These are phyloP conservation scores for Ajuga chamaepitys DNA, from an alignment of 257 asterid genomes.

Conservation along the genomic window DNA sequence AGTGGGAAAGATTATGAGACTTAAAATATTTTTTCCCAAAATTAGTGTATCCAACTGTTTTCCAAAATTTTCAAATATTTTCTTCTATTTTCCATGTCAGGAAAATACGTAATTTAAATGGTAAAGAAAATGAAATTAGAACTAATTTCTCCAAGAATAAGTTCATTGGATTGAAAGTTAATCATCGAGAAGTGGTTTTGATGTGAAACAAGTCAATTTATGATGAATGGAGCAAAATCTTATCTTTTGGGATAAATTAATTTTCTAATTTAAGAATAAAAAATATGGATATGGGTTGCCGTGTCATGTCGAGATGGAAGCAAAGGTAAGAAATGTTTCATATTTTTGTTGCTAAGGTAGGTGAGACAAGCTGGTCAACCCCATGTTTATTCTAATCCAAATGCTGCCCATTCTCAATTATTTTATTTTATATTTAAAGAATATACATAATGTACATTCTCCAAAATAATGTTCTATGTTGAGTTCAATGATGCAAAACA, in stretches of 20 bases:
- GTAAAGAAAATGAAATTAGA: background rate
- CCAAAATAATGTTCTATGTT: no score
- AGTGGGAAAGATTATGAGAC: no score
- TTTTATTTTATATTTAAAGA: no score
- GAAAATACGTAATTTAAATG: no score
- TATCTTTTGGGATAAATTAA: background rate
- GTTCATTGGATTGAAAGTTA: background rate
- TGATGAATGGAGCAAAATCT: background rate
- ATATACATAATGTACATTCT: no score
- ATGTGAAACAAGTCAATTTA: background rate
- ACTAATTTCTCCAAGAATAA: background rate
- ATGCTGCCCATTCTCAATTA: background rate
- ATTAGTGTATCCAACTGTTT: no score
- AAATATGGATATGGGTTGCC: constrained; percentile 5
- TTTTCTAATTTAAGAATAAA: background rate
- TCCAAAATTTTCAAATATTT: no score
- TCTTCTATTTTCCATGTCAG: no score
- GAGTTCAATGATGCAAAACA: no score
- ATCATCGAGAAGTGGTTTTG: background rate
- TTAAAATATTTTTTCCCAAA: no score
- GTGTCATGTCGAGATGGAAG: constrained; percentile 13
- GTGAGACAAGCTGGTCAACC: constrained; percentile 12
- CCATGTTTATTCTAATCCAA: constrained; percentile 14
- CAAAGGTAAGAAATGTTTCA: constrained; percentile 5
- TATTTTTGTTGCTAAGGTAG: constrained; percentile 12